Evolutionary conservation across 2,329 filamentous ascomycete genomes (phyloP).

Genomic region (Ophiostoma piceae): DNA sequence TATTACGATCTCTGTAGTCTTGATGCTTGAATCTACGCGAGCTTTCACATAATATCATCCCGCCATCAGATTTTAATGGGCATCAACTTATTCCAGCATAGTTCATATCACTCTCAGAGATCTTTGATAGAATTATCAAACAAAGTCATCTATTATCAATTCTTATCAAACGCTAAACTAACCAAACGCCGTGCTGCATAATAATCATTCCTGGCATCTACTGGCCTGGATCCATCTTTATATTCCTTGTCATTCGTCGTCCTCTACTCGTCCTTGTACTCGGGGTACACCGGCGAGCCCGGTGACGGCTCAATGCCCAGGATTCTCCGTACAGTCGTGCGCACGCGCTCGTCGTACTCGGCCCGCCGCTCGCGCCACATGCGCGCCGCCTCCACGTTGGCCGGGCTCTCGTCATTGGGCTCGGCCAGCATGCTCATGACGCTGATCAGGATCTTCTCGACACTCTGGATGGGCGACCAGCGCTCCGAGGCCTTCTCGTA

Average conservation of each 20-base stretch:
- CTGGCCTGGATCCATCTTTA: background rate
- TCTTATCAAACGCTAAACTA: background rate
- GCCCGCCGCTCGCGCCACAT: slow-evolving; percentile 83
- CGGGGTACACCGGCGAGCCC: background rate
- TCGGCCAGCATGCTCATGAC: slow-evolving; percentile 99
- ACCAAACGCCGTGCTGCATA: background rate
- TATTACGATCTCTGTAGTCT: too few relatives aligned
- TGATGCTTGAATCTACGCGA: too few relatives aligned
- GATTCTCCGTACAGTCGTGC: slow-evolving; percentile 72
- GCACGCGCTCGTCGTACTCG: slow-evolving; percentile 83
- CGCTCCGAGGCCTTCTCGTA: slow-evolving; percentile 95
- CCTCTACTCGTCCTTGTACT: slow-evolving; percentile 1
- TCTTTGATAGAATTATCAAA: background rate
- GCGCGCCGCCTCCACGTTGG: slow-evolving; percentile 92
- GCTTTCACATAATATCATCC: too few relatives aligned
- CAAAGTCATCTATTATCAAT: background rate
- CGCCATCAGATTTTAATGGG: too few relatives aligned
- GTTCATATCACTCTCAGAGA: background rate
- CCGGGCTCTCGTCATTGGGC: slow-evolving; percentile 93
- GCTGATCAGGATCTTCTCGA: slow-evolving; percentile 93
- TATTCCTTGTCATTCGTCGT: background rate
- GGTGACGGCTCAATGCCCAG: slow-evolving; percentile 48
- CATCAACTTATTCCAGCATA: too few relatives aligned
- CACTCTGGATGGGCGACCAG: slow-evolving; percentile 94
- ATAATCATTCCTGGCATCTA: background rate